Evolutionary conservation across 2,329 filamentous ascomycete genomes (phyloP), one percentile per base, ranked within the genome.

Genomic region (Tolypocladium paradoxum): DNA sequence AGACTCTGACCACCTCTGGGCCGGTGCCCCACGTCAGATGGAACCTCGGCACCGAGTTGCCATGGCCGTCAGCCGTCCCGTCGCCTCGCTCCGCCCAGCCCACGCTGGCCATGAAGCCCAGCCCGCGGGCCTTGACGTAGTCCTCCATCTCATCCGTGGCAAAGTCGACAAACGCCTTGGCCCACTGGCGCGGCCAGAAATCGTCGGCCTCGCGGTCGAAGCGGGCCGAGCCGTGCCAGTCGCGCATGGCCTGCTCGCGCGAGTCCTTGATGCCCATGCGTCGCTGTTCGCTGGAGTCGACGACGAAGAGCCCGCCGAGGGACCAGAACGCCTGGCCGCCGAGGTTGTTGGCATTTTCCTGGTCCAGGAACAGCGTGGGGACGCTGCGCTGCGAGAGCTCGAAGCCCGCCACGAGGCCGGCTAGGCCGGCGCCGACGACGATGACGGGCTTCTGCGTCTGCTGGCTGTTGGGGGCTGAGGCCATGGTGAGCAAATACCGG

Each of bases 321-420:
- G 81, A 84, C 79, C 80, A 84, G 62, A 83, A 83, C 7, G 81
- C 81, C 64, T 84, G 81, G 2, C 81, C 81, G 54, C 81, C 81
- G 11, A 84, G 69, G 58, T 73, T 82, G 56, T 71, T 65, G 33
- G 70, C 72, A 54, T 76, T 78, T 62, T 84, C 81, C 61, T 84
- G 81, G 65, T 84, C 81, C 50, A 84, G 51, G 43, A 83, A 65
- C 49, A 82, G 54, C 36, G 71, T 71, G 2, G 72, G 73, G n/a
- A 82, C 67, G 50, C 71, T 67, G 54, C 71, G 75, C 60, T 73
- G 68, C 16, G 74, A 69, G 7, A 83, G 73, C 66, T 83, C 79
- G 58, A 74, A 79, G 45, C 79, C 79, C 4, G 80, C 77, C 20
- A 82, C 79, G 9, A 83, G 75, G n/a, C 79, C 80, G 34, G 79